Evolutionary conservation across 2,329 filamentous ascomycete genomes (phyloP).

Genomic region (Pseudogymnoascus sp.): DNA sequence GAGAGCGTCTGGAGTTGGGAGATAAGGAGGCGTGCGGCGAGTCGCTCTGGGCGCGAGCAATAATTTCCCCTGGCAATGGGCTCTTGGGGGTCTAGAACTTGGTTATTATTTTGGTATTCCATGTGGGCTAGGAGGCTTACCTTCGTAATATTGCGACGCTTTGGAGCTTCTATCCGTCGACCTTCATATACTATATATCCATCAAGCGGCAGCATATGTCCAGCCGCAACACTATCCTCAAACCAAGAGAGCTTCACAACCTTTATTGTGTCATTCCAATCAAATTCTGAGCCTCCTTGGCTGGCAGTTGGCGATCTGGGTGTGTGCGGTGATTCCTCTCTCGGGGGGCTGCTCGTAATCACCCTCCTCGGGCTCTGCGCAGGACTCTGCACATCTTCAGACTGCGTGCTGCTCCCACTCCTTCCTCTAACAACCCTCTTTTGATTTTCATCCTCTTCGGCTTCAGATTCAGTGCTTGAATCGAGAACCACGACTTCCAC

Average conservation of each 20-base stretch:
- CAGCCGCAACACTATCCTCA: constrained; percentile 41
- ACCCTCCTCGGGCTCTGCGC: neutral
- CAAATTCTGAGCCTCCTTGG: neutral
- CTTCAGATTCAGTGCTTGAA: constrained; percentile 32
- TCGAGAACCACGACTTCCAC: constrained; percentile 21
- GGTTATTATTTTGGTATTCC: neutral
- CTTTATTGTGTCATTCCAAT: constrained; percentile 32
- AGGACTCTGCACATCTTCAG: constrained; percentile 18
- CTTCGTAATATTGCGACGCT: neutral
- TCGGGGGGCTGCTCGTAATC: neutral
- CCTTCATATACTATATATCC: constrained; percentile 51
- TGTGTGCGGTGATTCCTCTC: neutral
- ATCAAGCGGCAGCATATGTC: constrained; percentile 39
- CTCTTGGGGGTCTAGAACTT: neutral
- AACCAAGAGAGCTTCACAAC: constrained; percentile 56
- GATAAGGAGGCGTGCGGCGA: neutral
- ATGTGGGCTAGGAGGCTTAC: neutral
- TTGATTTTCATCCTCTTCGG: constrained; percentile 19
- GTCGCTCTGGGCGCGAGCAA: constrained; percentile 4
- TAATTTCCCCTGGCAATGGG: neutral
- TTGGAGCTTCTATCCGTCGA: constrained; percentile 16
- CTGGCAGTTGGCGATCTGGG: neutral
- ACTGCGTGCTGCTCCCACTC: neutral
- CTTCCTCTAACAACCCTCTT: neutral
- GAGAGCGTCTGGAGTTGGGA: neutral